Conservation (phyloP, 2,329 filamentous ascomycete species). For the Cadophora malorum region DNA sequence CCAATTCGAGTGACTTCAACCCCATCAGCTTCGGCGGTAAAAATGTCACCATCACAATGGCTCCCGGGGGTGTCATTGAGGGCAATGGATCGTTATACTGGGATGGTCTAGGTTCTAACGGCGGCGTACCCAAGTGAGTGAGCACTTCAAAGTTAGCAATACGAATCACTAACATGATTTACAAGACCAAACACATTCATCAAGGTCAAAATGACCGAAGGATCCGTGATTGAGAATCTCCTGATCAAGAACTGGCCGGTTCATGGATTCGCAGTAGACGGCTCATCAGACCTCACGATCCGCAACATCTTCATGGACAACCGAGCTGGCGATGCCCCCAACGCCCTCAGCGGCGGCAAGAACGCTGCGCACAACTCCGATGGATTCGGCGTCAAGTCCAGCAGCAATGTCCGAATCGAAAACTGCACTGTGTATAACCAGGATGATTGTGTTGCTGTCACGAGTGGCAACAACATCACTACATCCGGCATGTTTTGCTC, state of each 20-base stretch:
- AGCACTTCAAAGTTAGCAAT: background rate
- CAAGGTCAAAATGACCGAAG: conserved; percentile 57
- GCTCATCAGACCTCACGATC: conserved; percentile 52
- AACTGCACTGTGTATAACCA: conserved; percentile 41
- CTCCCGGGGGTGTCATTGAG: conserved; percentile 59
- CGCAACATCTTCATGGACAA: conserved; percentile 62
- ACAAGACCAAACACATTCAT: conserved; percentile 65
- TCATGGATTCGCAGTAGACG: conserved; percentile 56
- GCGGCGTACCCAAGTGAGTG: conserved; percentile 50
- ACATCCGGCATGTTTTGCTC: conserved; percentile 42
- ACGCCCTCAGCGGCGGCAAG: conserved; percentile 36
- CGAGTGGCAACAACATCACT: conserved; percentile 44
- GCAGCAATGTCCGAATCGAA: conserved; percentile 51
- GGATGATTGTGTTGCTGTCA: conserved; percentile 46
- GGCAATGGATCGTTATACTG: conserved; percentile 65
- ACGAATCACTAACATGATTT: conserved; percentile 30
- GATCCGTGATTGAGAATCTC: conserved; percentile 56
- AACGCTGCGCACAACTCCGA: conserved; percentile 57
- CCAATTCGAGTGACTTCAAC: conserved; percentile 37
- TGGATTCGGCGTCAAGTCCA: conserved; percentile 55
- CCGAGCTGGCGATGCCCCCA: conserved; percentile 55
- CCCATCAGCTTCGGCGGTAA: conserved; percentile 60
- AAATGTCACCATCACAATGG: conserved; percentile 59
- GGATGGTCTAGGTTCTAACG: conserved; percentile 65
- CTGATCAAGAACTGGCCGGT: conserved; percentile 61